phyloP scores from a whole-genome alignment of 805 yeast genomes.

The Cephaloascus fragrans region DNA sequence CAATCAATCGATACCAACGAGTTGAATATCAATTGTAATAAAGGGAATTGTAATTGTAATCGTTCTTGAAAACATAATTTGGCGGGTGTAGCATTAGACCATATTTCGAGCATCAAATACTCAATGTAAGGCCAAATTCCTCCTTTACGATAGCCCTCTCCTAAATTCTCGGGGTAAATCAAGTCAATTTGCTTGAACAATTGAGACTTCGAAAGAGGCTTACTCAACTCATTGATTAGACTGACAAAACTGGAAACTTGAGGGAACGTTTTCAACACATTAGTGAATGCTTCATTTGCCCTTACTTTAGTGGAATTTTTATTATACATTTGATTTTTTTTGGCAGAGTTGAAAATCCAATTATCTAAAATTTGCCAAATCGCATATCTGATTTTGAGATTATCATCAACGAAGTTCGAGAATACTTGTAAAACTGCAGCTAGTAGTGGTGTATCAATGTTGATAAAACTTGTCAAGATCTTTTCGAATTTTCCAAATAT shows the following conservation, averaged over 20 bases:
- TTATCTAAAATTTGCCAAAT: constrained; percentile 66
- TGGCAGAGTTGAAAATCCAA: constrained; percentile 60
- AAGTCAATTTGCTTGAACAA: constrained; percentile 29
- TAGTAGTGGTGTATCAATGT: constrained; percentile 12
- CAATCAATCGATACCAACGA: constrained; percentile 26
- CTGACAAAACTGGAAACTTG: constrained; percentile 54
- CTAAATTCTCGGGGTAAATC: constrained; percentile 56
- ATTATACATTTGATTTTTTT: no score
- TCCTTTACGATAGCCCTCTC: constrained; percentile 44
- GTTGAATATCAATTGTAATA: no score
- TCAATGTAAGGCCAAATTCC: constrained; percentile 81
- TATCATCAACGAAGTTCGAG: constrained; percentile 37
- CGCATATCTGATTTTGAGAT: constrained; percentile 28
- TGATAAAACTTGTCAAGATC: constrained; percentile 14
- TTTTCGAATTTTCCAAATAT: constrained; percentile 11
- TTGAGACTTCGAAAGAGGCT: no score
- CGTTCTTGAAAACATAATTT: constrained; percentile 13
- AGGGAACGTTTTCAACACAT: constrained; percentile 39
- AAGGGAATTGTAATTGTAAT: neutral
- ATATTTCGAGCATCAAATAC: constrained; percentile 56
- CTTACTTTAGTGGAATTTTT: constrained; percentile 3
- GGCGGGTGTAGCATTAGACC: constrained; percentile 35
- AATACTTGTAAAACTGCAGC: constrained; percentile 53
- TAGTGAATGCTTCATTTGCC: constrained; percentile 17
- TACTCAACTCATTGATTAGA: constrained; percentile 37